Evolutionary conservation across 1,284 basidiomycete species (phyloP), one percentile per base, ranked within the genome.

Genomic region (Cryptococcus maquisensis): DNA sequence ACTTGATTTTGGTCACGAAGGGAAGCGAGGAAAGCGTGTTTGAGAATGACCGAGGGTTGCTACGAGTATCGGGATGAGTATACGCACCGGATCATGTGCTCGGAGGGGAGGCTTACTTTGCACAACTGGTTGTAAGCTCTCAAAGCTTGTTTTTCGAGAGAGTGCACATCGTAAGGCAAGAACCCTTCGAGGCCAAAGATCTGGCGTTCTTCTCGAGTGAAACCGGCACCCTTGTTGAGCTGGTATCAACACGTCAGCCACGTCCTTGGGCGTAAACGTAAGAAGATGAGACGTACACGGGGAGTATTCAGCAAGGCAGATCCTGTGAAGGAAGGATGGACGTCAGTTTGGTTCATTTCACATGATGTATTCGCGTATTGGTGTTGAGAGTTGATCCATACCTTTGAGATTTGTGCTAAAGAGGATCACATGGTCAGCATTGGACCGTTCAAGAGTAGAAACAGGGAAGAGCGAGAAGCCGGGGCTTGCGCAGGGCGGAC

Each of bases 151-250:
- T 88, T 83, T 54, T 90, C 86, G 36, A 91, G 80, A 18, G 82
- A 81, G 71, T 89, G 87, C 43, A 89, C 81, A 54, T 83, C 81
- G 61, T 81, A 83, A 1, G 90, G 90, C 3, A 94, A 78, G 38
- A 88, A 83, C 2, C 87, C 88, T n/a, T 81, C 82, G 3, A 93
- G 79, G 4, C 86, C 86, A 57, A 93, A 88, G 3, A 80, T 80
- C 55, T 61, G 52, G 50, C 90, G 81, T 73, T 91, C 88, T 47
- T 82, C 77, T 12, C 78, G 63, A 0, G 84, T 84, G 71, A 92
- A 93, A 10, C 83, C 89, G 0, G 86, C 88, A 43, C 88, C 79
- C 68, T 74, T 74, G 70, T 74, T 74, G 39, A 73, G 64, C 66
- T 68, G 51, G 15, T 37, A 4, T 23, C 9, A 16, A 36, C n/a